Evolutionary conservation across 352 stramenopile genomes (phyloP), one percentile per base, ranked within the genome.

Genomic region (Thalassiosira gravida): DNA sequence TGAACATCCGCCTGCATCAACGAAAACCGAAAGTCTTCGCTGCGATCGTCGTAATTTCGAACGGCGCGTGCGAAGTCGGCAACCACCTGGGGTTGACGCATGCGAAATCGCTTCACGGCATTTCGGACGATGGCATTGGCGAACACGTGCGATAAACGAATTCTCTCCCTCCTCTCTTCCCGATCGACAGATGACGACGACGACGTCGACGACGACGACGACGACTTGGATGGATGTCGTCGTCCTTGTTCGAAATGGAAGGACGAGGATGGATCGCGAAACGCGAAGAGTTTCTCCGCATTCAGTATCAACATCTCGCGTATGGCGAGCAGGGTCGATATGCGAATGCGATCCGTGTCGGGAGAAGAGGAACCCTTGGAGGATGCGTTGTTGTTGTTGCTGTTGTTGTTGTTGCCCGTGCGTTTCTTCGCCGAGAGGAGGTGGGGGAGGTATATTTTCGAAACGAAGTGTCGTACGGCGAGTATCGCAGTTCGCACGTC

Each of bases 301-400:
- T 74, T 74, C 53, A 67, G 59, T 24, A 67, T 74, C 53, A 74
- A 49, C 66, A 74, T 74, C 56, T 74, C 66, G 35, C 66, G 24
- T 52, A 74, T 32, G 18, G 53, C 66, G 20, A 74, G 53, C 37
- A 74, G 52, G 11, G 66, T 67, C 20, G 66, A 74, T 16, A 74
- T 16, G 18, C 18, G 66, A 39, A 74, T 57, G 13, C 66, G 35
- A 57, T 67, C 55, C 30, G 22, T 20, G 24, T 65, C 52, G 14
- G 66, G 66, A 66, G 39, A 58, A 16, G 8, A 14, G 8, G 8
- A 14, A 8, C 37, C 37, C 37, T 8, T 46, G 37, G 37, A 46
- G 16, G 16, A n/a, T n/a, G n/a, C n/a, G n/a, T n/a, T n/a, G n/a
- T n/a, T n/a, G n/a, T n/a, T n/a, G n/a, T n/a, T n/a, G n/a, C n/a